Base-by-base conservation (phyloP, 768 basidiomycete genomes). In the Fomitopsis serialis region DNA sequence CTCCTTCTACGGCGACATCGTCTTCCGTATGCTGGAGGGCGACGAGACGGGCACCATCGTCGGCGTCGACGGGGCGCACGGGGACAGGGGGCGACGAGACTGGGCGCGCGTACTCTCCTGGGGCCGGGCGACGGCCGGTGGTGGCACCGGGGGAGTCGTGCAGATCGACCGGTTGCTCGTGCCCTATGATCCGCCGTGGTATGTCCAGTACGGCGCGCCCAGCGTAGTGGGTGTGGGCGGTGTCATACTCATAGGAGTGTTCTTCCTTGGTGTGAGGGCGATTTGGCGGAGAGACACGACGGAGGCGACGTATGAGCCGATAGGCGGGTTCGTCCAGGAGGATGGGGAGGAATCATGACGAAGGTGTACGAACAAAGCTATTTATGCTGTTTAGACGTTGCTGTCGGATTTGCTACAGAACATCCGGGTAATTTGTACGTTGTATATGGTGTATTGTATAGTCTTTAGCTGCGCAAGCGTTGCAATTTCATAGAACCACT, bases 111-210 rank as follows among this genome's bases (percentile, higher is more conserved):
- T 89, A 19, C 65, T 85, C 24, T 74, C 80, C 44, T 89, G 85
- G 84, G 91, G 89, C 37, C 83, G 89, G 43, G 83, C 87, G 43
- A 89, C 89, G 29, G 82, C 81, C 8, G 81, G 80, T 11, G 74
- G 76, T 12, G 83, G 87, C 34, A 84, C 80, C 0, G 96, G 95
- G 0, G 96, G 96, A 3, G 92, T 98, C 36, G 78, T 98, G 54
- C 80, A 87, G 69, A 88, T 98, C 54, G 91, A 97, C 72, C 76
- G 77, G 40, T 75, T 98, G 12, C 72, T 99, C 50, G 63, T 84
- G 22, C 97, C 97, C 32, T 98, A 93, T 66, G 73, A 85, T 54
- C 92, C 96, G 2, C 77, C 85, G 3, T 92, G 90, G 91, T 93
- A 87, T 82, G 72, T 80, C 35, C 74, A 81, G 62, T 93, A 85